A percentile compares a stretch with the other conserved stretches of the same genome.
Evolutionary conservation across 2,329 filamentous ascomycete genomes (phyloP).

Genomic region (Remersonia thermophila): DNA sequence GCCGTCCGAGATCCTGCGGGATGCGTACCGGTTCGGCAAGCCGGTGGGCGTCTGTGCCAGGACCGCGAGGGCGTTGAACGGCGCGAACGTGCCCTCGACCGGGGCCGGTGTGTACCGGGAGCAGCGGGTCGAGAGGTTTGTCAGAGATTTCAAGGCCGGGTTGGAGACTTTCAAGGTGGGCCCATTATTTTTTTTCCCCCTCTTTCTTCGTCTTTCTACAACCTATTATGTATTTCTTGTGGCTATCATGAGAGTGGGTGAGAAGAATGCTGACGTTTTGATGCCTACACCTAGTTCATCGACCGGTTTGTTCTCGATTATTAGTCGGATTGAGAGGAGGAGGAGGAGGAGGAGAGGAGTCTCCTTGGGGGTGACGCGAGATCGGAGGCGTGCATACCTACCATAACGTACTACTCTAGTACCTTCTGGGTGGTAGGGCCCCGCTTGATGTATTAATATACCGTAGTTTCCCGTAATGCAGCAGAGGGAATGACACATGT

Average conservation of each 20-base stretch:
- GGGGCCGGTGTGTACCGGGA: conserved; percentile 31
- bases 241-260: neutral
- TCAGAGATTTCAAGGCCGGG: conserved; percentile 40
- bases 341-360: too few relatives aligned
- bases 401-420: too few relatives aligned
- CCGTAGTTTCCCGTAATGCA: too few relatives aligned
- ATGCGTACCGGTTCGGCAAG: conserved; percentile 58
- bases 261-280: conserved; percentile 2
- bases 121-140: conserved; percentile 26
- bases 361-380: too few relatives aligned
- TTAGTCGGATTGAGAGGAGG: too few relatives aligned
- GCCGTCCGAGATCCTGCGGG: conserved; percentile 49
- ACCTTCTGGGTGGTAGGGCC: too few relatives aligned
- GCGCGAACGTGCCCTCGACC: conserved; percentile 30
- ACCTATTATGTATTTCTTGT: neutral
- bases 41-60: conserved; percentile 49
- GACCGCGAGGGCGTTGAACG: conserved; percentile 26
- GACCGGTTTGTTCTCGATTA: conserved; percentile 17
- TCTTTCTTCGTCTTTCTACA: neutral
- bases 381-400: too few relatives aligned
- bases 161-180: conserved; percentile 52
- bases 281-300: conserved; percentile 12
- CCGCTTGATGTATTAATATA: too few relatives aligned
- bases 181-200: too few relatives aligned
- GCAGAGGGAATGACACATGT: too few relatives aligned